Evolutionary conservation across 164 flowering plant species (phyloP).

Genomic region (Santalum album): DNA sequence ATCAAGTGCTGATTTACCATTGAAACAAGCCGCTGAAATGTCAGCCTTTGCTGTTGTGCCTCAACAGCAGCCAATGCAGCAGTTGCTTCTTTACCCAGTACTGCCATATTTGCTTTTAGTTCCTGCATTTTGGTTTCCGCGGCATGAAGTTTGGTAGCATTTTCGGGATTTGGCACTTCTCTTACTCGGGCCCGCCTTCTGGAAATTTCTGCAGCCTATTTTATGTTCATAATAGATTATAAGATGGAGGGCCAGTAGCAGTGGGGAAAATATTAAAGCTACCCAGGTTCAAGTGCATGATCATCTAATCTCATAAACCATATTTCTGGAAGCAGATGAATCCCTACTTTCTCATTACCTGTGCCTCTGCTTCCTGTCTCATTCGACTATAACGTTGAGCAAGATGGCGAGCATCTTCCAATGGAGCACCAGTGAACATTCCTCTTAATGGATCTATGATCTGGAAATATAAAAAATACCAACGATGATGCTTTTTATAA

Average conservation of each 20-base stretch:
- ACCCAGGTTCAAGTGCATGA: neutral
- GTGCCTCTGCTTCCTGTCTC: constrained; percentile 97
- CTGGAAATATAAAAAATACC: constrained; percentile 25
- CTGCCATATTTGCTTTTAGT: constrained; percentile 87
- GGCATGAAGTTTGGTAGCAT: constrained; percentile 66
- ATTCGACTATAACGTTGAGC: constrained; percentile 97
- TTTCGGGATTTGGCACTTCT: constrained; percentile 71
- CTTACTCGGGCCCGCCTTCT: constrained; percentile 68
- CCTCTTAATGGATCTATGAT: constrained; percentile 84
- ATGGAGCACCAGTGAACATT: constrained; percentile 75
- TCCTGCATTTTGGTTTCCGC: constrained; percentile 88
- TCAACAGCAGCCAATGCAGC: constrained; percentile 94
- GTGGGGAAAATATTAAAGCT: constrained; percentile 2
- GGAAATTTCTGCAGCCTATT: constrained; percentile 77
- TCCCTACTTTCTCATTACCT: constrained; percentile 38
- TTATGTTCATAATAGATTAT: constrained; percentile 11
- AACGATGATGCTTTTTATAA: too few species aligned
- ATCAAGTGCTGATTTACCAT: constrained; percentile 38
- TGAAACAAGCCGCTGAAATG: constrained; percentile 89
- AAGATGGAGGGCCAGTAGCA: constrained; percentile 3
- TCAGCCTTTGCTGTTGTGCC: constrained; percentile 88
- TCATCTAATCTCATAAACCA: neutral
- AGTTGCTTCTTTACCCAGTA: constrained; percentile 93
- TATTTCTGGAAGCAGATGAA: neutral
- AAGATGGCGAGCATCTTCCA: constrained; percentile 99